Percentiles rank a stretch among this genome's conserved stretches.
Evolutionary conservation across 2,329 filamentous ascomycete genomes (phyloP).

Genomic region (Calonectria multiphialidica): DNA sequence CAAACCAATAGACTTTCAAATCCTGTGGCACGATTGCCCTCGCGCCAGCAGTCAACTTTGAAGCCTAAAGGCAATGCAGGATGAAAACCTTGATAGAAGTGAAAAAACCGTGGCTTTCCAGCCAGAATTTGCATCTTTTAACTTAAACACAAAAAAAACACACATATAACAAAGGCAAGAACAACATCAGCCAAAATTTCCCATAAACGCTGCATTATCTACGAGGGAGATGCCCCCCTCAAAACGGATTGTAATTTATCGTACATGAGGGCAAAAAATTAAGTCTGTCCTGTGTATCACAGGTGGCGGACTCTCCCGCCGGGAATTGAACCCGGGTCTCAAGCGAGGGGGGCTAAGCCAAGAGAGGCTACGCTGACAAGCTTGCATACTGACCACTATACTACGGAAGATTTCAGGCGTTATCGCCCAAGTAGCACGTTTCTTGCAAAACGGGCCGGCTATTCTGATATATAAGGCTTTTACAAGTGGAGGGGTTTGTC

Average conservation of each 20-base stretch:
- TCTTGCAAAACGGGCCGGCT: background rate
- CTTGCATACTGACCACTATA: slow-evolving; percentile 27
- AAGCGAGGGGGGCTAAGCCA: background rate
- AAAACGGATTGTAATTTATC: too few relatives aligned
- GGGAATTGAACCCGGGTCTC: slow-evolving; percentile 28
- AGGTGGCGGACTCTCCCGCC: slow-evolving; percentile 25
- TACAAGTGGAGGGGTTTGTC: too few relatives aligned
- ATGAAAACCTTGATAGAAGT: background rate
- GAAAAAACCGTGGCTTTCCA: too few relatives aligned
- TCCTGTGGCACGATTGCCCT: too few relatives aligned
- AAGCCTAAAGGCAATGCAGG: too few relatives aligned
- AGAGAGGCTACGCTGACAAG: too few relatives aligned
- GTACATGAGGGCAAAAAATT: background rate
- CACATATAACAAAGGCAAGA: background rate
- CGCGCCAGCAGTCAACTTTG: too few relatives aligned
- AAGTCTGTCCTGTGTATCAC: slow-evolving; percentile 8
- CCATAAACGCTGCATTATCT: too few relatives aligned
- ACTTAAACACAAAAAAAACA: background rate
- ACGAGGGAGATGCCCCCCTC: too few relatives aligned
- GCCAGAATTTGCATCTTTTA: too few relatives aligned
- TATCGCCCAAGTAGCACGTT: slow-evolving; percentile 22
- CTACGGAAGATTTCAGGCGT: slow-evolving; percentile 28
- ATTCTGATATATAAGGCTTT: background rate
- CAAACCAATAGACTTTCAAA: too few relatives aligned
- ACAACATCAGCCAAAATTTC: too few relatives aligned